Evolutionary conservation across 495 filamentous ascomycete genomes (phyloP).

Genomic region (Aspergillus taichungensis): DNA sequence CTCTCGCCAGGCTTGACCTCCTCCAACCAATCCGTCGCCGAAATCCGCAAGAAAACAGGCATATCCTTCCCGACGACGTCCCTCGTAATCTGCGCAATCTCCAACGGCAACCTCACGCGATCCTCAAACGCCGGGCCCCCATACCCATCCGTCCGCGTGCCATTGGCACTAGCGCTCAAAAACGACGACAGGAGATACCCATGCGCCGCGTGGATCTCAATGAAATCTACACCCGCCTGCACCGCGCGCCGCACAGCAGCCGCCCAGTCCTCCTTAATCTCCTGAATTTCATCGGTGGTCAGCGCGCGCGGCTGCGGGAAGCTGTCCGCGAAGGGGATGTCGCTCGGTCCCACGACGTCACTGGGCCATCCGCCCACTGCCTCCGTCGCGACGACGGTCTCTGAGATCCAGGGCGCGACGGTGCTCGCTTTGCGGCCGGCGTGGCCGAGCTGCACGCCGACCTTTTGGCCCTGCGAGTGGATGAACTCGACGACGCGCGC

Average conservation of each 20-base stretch:
- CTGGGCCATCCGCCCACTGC: conserved; percentile 26
- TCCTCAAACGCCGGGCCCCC: conserved; percentile 55
- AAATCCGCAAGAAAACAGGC: conserved; percentile 60
- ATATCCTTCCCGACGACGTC: conserved; percentile 45
- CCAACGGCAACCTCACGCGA: conserved; percentile 47
- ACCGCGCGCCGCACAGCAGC: conserved; percentile 48
- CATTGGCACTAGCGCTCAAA: conserved; percentile 52
- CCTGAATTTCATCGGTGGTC: conserved; percentile 47
- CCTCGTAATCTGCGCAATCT: conserved; percentile 51
- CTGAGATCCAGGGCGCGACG: conserved; percentile 59
- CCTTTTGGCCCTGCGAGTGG: conserved; percentile 61
- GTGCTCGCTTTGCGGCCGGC: conserved; percentile 67
- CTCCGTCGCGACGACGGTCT: conserved; percentile 23
- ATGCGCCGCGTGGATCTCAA: conserved; percentile 52
- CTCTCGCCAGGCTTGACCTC: conserved; percentile 36
- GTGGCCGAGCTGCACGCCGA: conserved; percentile 69
- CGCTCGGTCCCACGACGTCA: conserved; percentile 46
- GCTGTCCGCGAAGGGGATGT: conserved; percentile 43
- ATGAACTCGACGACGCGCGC: conserved; percentile 57
- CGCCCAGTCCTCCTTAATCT: conserved; percentile 48
- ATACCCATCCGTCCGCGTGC: conserved; percentile 52
- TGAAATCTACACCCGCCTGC: conserved; percentile 49
- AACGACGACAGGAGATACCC: conserved; percentile 62
- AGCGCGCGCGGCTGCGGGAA: conserved; percentile 46
- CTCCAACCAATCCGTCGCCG: conserved; percentile 54